Conservation (phyloP, 306 rosid genomes). For the Lotus japonicus region DNA sequence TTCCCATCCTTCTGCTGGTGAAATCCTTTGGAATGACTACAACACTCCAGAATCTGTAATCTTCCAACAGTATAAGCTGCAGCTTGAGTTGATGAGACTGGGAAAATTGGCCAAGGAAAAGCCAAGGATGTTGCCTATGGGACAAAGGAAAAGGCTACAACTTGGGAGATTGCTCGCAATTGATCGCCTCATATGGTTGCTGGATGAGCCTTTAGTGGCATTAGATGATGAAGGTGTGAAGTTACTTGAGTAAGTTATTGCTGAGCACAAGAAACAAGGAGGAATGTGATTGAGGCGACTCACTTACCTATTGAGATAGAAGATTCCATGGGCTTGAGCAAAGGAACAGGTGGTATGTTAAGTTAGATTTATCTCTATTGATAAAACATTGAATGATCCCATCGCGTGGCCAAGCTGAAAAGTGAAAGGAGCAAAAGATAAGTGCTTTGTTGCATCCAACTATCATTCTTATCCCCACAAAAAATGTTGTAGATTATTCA, state of each 20-base stretch:
- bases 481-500: no score
- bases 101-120: constrained; percentile 71
- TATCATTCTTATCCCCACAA: no score
- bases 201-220: constrained; percentile 90
- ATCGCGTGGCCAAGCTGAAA: no score
- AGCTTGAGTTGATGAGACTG: constrained; percentile 82
- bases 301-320: constrained; percentile 72
- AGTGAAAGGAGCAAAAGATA: no score
- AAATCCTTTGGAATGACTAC: constrained; percentile 87
- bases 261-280: constrained; percentile 78
- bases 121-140: constrained; percentile 78
- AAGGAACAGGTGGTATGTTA: no score
- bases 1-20: constrained; percentile 76
- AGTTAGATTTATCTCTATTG: no score
- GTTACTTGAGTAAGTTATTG: constrained; percentile 67
- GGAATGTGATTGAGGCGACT: constrained; percentile 73
- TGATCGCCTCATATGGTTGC: constrained; percentile 86
- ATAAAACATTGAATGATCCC: no score
- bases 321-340: constrained; percentile 66
- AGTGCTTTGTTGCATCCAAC: no score
- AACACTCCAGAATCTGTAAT: constrained; percentile 60
- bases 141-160: constrained; percentile 81
- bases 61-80: constrained; percentile 84
- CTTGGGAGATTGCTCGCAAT: constrained; percentile 80
- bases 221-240: constrained; percentile 77